These are phyloP conservation scores for Botrytis fragariae DNA, from an alignment of 2,329 filamentous ascomycete species.

Conservation along the genomic window DNA sequence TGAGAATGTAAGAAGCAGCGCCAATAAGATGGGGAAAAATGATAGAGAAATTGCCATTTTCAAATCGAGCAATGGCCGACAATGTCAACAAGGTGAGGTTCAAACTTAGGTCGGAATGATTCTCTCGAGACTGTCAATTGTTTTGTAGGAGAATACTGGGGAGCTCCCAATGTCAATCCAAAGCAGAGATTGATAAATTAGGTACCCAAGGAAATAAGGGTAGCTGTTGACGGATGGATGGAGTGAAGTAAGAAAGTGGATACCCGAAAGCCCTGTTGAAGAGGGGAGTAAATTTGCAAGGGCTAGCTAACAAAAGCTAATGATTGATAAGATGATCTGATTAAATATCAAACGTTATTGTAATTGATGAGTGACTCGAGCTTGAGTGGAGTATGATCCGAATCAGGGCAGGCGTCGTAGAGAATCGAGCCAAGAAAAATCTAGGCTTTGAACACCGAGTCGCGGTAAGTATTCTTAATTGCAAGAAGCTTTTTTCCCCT, in stretches of 20 bases:
- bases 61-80: background rate
- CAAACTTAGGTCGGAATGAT: background rate
- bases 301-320: constrained; percentile 43
- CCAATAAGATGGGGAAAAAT: constrained; percentile 41
- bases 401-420: background rate
- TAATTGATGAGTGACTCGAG: background rate
- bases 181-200: too few species aligned
- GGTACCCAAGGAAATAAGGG: background rate
- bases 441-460: background rate
- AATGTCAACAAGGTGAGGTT: background rate
- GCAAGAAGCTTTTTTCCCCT: background rate
- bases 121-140: background rate
- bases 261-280: constrained; percentile 32
- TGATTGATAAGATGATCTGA: constrained; percentile 20
- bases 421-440: background rate
- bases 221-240: background rate
- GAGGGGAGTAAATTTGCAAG: constrained; percentile 43
- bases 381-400: background rate
- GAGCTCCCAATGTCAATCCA: background rate
- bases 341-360: background rate
- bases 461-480: background rate
- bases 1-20: constrained; percentile 34
- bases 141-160: background rate
- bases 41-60: constrained; percentile 46
- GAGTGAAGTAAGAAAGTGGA: background rate